Conservation (phyloP, 768 basidiomycete species). For the Trametes punicea region DNA sequence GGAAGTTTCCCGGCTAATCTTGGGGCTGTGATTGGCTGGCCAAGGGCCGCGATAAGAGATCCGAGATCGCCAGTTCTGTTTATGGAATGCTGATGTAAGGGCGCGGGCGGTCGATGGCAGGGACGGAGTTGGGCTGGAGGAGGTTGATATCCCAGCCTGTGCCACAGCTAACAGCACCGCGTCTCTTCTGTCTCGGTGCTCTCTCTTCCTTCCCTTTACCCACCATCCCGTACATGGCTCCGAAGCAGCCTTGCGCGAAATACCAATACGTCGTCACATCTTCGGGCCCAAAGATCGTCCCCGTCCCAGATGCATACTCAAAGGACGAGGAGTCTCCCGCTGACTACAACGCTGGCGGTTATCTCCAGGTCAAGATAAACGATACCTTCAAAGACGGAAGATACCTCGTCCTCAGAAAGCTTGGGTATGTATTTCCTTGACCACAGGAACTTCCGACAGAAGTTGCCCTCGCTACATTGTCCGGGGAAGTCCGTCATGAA, state of each 20-base stretch:
- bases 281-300: slow-evolving; percentile 64
- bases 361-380: slow-evolving; percentile 57
- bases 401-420: slow-evolving; percentile 84
- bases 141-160: slow-evolving; percentile 16
- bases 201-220: slow-evolving; percentile 8
- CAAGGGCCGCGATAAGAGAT: slow-evolving; percentile 12
- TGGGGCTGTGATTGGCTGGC: slow-evolving; percentile 10
- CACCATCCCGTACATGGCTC: slow-evolving; percentile 49
- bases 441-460: slow-evolving; percentile 5
- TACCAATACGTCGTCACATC: slow-evolving; percentile 75
- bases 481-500: slow-evolving; percentile 1
- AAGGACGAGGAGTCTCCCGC: slow-evolving; percentile 84
- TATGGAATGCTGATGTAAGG: slow-evolving; percentile 14
- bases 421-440: slow-evolving; percentile 55
- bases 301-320: slow-evolving; percentile 58
- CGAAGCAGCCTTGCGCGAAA: slow-evolving; percentile 62
- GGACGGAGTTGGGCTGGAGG: neutral
- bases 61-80: neutral
- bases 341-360: slow-evolving; percentile 79
- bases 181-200: neutral
- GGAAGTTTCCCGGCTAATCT: slow-evolving; percentile 12
- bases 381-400: slow-evolving; percentile 83
- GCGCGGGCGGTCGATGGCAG: neutral
- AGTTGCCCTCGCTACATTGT: slow-evolving; percentile 6
- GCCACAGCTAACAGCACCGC: neutral